These are phyloP conservation scores for Gremmenia infestans DNA, from an alignment of 2,329 filamentous ascomycete species.

Conservation along the genomic window DNA sequence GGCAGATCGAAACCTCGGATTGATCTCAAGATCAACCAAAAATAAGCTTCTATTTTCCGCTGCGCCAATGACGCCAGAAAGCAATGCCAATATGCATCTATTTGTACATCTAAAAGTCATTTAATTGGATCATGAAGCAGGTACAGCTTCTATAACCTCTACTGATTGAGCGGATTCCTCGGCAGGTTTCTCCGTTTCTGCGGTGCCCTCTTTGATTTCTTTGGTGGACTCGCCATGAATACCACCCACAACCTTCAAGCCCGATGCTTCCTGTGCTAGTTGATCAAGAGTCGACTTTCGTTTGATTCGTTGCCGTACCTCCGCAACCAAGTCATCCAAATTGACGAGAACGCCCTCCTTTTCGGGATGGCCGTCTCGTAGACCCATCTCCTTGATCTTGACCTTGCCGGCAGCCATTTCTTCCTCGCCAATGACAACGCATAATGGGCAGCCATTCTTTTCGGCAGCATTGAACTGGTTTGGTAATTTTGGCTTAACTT, in stretches of 20 bases:
- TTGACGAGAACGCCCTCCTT: slow-evolving; percentile 80
- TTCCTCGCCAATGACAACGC: slow-evolving; percentile 85
- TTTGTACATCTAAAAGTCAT: slow-evolving; percentile 1
- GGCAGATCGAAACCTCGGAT: not conserved
- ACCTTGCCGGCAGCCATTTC: slow-evolving; percentile 80
- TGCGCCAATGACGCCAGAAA: not conserved
- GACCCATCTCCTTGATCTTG: slow-evolving; percentile 79
- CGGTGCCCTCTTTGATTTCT: not conserved
- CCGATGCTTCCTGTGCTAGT: slow-evolving; percentile 24
- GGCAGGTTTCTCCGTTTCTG: slow-evolving; percentile 8
- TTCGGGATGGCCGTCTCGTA: slow-evolving; percentile 77
- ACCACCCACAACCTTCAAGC: slow-evolving; percentile 28
- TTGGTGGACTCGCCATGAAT: slow-evolving; percentile 23
- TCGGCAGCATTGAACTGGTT: slow-evolving; percentile 92
- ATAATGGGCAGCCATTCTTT: slow-evolving; percentile 71
- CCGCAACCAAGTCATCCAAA: slow-evolving; percentile 55
- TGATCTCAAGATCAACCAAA: slow-evolving; percentile 6
- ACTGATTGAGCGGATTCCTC: slow-evolving; percentile 11
- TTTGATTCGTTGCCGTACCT: slow-evolving; percentile 51
- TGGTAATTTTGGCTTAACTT: slow-evolving; percentile 83
- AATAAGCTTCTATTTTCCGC: not conserved
- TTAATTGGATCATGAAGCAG: slow-evolving; percentile 22
- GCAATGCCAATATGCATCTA: slow-evolving; percentile 1
- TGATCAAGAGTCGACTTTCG: slow-evolving; percentile 30
- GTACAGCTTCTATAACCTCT: slow-evolving; percentile 21